These are phyloP conservation scores for Scheffersomyces coipomensis DNA, from an alignment of 805 yeast genomes.

Conservation along the genomic window DNA sequence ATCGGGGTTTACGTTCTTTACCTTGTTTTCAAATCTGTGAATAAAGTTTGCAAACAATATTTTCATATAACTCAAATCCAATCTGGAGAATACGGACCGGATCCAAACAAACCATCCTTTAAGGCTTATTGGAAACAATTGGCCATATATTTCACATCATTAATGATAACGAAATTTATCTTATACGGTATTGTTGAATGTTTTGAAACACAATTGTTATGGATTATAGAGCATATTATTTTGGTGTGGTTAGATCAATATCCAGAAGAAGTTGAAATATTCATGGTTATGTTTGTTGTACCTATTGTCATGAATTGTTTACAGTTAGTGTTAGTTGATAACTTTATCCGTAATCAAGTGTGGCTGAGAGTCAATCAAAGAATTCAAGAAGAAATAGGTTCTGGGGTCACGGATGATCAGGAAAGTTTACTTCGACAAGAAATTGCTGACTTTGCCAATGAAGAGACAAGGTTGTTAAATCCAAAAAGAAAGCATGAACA, in stretches of 20 bases:
- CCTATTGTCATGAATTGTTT: conserved; percentile 73
- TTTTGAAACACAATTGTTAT: conserved; percentile 51
- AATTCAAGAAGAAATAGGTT: conserved; percentile 10
- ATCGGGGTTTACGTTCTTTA: conserved; percentile 83
- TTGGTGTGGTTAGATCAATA: conserved; percentile 80
- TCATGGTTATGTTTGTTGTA: conserved; percentile 80
- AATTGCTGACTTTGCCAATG: conserved; percentile 5
- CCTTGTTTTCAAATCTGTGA: conserved; percentile 47
- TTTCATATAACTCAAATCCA: conserved; percentile 38
- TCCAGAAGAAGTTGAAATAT: conserved; percentile 76
- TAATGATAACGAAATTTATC: conserved; percentile 63
- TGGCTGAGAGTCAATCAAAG: conserved; percentile 31
- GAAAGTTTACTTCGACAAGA: conserved; percentile 10
- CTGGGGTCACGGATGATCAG: conserved; percentile 8
- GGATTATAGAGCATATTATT: conserved; percentile 66
- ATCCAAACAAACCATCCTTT: conserved; percentile 53
- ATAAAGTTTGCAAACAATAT: conserved; percentile 42
- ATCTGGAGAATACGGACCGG: conserved; percentile 63
- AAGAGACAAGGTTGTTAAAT: conserved; percentile 1
- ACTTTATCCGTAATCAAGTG: conserved; percentile 60
- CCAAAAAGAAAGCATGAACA: background rate
- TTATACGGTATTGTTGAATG: conserved; percentile 62
- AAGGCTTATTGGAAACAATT: conserved; percentile 70
- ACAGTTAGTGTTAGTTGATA: conserved; percentile 72
- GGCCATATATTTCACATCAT: conserved; percentile 61